Evolutionary conservation across 2,329 filamentous ascomycete genomes (phyloP), one percentile per base, ranked within the genome.

Genomic region (Cladosporium velox): DNA sequence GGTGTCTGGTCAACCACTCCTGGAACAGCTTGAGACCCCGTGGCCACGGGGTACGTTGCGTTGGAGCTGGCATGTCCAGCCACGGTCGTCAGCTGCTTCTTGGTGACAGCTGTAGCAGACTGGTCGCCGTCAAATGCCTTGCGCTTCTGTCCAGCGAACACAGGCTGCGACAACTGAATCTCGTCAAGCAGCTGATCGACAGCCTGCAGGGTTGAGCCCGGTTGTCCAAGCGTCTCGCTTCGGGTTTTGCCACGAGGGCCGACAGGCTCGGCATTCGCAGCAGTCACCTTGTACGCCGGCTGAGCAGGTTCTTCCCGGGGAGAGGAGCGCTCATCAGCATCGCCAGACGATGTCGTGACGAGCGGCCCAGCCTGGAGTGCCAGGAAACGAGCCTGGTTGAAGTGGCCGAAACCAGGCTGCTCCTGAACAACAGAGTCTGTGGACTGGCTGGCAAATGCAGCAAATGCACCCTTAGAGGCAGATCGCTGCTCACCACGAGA

Each of bases 251-350:
- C 38, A 18, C 58, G 58, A 60, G 58, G 41, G 1, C 3, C 44
- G 4, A 60, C 58, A 10, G 58, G 58, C 10, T 60, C 58, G 18
- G 38, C 38, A 35, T 60, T 60, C 15, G 41, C 58, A 35, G 58
- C 38, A n/a, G 58, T 60, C 28, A 41, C 58, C 26, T 21, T 34
- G n/a, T 58, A 58, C 18, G 32, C 21, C 6, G 55, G 55, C 18
- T 32, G 11, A 24, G 55, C 30, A 21, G 34, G 55, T 41, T 21
- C 34, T 2, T 18, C 30, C 7, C 5, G 32, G 28, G n/a, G 30
- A 8, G 52, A 55, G 8, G 55, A 58, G 32, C 55, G 34, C 14
- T 14, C 55, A 2, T 10, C 14, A 24, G 10, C 32, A 26, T 12
- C 8, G 21, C 28, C 21, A 24, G 55, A 41, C 8, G 55, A 15